phyloP scores from a whole-genome alignment of 2,329 filamentous ascomycete genomes.

The Fusarium mundagurra region DNA sequence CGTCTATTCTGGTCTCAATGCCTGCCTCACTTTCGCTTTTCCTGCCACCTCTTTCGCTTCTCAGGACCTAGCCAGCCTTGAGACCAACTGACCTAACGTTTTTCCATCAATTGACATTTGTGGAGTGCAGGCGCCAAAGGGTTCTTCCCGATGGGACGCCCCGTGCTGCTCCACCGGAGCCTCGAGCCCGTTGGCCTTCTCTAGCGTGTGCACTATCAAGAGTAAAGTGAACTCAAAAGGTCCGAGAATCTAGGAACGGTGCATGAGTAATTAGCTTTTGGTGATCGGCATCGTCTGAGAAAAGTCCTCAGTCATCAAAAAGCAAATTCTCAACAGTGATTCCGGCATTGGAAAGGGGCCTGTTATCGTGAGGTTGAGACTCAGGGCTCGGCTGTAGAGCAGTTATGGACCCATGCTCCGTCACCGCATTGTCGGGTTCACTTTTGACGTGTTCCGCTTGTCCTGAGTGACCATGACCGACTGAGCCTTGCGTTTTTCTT shows the following conservation, averaged over 20 bases:
- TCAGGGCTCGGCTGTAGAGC: background rate
- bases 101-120: slow-evolving; percentile 33
- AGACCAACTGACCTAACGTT: slow-evolving; percentile 11
- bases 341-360: slow-evolving; percentile 11
- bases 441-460: slow-evolving; percentile 30
- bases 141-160: slow-evolving; percentile 44
- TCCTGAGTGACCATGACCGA: slow-evolving; percentile 4
- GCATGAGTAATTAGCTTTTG: slow-evolving; percentile 20
- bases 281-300: slow-evolving; percentile 21
- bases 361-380: slow-evolving; percentile 4
- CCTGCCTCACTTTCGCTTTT: slow-evolving; percentile 27
- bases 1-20: slow-evolving; percentile 10
- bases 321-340: background rate
- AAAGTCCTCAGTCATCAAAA: background rate
- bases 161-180: slow-evolving; percentile 36
- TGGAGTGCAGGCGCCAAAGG: slow-evolving; percentile 41
- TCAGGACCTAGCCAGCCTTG: slow-evolving; percentile 14
- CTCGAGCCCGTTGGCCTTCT: slow-evolving; percentile 30
- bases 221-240: slow-evolving; percentile 15
- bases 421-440: slow-evolving; percentile 21
- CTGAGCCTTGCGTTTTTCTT: slow-evolving; percentile 15
- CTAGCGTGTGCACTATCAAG: slow-evolving; percentile 24
- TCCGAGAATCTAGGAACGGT: slow-evolving; percentile 5
- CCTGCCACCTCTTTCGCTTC: slow-evolving; percentile 25
- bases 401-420: slow-evolving; percentile 9